Evolutionary conservation across 257 asterid genomes (phyloP).

Genomic region (Ehretia macrophylla): DNA sequence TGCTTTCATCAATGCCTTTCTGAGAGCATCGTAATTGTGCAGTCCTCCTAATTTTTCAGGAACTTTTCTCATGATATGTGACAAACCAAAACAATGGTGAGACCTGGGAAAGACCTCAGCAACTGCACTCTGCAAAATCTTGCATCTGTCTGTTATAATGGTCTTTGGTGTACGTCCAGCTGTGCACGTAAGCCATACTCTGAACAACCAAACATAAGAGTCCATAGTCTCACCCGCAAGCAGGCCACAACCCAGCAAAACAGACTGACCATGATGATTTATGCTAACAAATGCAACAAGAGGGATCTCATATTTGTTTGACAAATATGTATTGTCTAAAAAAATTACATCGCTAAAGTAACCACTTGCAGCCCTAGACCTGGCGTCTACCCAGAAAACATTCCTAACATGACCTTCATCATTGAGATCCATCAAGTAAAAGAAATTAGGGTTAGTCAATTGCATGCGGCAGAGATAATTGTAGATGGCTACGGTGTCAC

Average conservation of each 20-base stretch:
- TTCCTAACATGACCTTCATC: constrained; percentile 63
- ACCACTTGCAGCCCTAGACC: constrained; percentile 49
- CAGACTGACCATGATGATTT: constrained; percentile 74
- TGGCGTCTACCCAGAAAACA: constrained; percentile 65
- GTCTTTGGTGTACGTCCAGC: constrained; percentile 56
- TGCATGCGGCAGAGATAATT: constrained; percentile 72
- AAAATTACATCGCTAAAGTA: constrained; percentile 67
- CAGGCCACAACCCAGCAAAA: constrained; percentile 82
- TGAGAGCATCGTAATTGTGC: constrained; percentile 30
- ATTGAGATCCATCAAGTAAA: constrained; percentile 51
- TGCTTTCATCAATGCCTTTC: constrained; percentile 39
- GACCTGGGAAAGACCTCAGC: constrained; percentile 60
- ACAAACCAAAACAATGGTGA: constrained; percentile 55
- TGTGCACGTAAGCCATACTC: constrained; percentile 53
- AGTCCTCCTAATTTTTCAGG: constrained; percentile 83
- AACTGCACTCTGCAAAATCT: constrained; percentile 54
- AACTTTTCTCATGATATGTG: constrained; percentile 62
- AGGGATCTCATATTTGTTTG: constrained; percentile 67
- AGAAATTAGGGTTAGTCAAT: constrained; percentile 62
- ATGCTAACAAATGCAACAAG: constrained; percentile 66
- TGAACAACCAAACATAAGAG: constrained; percentile 66
- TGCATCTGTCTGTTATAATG: constrained; percentile 68
- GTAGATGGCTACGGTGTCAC: constrained; percentile 64
- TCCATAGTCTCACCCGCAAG: constrained; percentile 53
- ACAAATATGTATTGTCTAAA: constrained; percentile 61